Conservation (phyloP, 2,329 filamentous ascomycete species). For the Pyrenochaeta sp. region DNA sequence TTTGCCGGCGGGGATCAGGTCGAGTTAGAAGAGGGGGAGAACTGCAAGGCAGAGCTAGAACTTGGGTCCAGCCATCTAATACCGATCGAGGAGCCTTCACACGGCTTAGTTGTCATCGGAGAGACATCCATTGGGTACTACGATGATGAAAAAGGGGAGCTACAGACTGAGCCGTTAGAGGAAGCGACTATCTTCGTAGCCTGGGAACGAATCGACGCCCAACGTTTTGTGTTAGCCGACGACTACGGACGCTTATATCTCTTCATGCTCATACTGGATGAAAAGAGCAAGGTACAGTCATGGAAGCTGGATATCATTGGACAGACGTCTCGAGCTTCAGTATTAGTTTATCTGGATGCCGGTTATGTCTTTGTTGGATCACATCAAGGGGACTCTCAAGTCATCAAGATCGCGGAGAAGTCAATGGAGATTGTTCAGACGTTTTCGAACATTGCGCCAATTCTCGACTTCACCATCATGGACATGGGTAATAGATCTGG, state of each 20-base stretch:
- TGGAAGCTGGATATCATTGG: conserved; percentile 76
- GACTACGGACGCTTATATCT: conserved; percentile 88
- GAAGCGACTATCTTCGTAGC: conserved; percentile 88
- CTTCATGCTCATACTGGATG: conserved; percentile 76
- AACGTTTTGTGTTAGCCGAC: conserved; percentile 87
- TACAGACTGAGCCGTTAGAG: conserved; percentile 70
- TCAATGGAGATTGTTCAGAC: conserved; percentile 75
- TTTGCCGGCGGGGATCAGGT: conserved; percentile 61
- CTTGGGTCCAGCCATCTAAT: conserved; percentile 69
- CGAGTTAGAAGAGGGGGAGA: conserved; percentile 62
- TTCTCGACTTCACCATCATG: conserved; percentile 95
- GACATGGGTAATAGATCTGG: conserved; percentile 88
- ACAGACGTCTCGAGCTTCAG: conserved; percentile 76
- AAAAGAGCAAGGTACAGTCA: conserved; percentile 71
- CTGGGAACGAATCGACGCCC: conserved; percentile 85
- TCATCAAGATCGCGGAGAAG: conserved; percentile 71
- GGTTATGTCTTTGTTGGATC: conserved; percentile 86
- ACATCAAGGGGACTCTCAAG: conserved; percentile 90
- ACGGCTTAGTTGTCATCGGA: conserved; percentile 57
- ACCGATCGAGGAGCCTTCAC: conserved; percentile 65
- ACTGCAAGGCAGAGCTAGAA: conserved; percentile 64
- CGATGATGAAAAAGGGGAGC: conserved; percentile 75
- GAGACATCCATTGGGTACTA: conserved; percentile 83
- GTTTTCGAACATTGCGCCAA: conserved; percentile 84
- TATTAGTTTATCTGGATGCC: conserved; percentile 78